Evolutionary conservation across 148 eudicot species (phyloP).

Genomic region (Rhododendron ferrugineum): DNA sequence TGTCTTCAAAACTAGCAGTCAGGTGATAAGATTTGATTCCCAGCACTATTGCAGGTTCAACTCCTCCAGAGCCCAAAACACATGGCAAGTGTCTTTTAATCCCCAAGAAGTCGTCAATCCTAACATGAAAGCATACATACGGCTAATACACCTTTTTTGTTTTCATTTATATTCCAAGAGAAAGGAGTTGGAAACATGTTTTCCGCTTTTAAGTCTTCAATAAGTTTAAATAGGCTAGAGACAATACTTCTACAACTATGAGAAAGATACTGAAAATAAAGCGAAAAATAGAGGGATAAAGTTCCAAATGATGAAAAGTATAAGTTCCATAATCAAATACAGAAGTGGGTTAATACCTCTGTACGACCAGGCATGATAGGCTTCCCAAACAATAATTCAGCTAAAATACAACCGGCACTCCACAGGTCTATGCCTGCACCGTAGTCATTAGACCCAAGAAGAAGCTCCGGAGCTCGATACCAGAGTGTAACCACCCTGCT

Average conservation of each 20-base stretch:
- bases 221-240: neutral
- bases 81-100: neutral
- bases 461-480: conserved; percentile 97
- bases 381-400: conserved; percentile 64
- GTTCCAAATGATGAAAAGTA: neutral
- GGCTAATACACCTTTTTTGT: neutral
- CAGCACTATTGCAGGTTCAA: conserved; percentile 1
- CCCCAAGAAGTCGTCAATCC: neutral
- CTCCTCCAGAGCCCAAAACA: conserved; percentile 4
- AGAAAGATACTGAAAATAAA: neutral
- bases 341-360: conserved; percentile 37
- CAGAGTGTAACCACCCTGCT: conserved; percentile 92
- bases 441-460: conserved; percentile 88
- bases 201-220: neutral
- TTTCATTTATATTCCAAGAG: neutral
- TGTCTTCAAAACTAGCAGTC: neutral
- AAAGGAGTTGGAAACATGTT: neutral
- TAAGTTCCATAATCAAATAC: neutral
- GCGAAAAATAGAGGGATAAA: neutral
- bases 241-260: neutral
- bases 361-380: conserved; percentile 81
- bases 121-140: neutral
- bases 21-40: neutral
- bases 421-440: conserved; percentile 86
- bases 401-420: conserved; percentile 94